phyloP scores from a whole-genome alignment of 78 protist species.

The Goniomonas avonlea region DNA sequence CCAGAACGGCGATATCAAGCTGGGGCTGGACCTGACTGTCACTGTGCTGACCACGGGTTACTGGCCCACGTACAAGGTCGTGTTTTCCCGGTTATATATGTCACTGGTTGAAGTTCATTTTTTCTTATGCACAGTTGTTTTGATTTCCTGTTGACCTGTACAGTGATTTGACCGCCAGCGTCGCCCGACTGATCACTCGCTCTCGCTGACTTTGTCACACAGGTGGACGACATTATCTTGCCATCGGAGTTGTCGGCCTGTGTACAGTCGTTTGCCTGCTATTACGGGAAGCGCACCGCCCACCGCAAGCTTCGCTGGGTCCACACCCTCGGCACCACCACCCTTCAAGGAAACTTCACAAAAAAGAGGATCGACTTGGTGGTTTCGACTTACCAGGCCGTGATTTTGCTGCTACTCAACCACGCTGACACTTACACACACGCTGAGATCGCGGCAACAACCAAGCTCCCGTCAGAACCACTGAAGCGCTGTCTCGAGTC shows the following conservation, averaged over 20 bases:
- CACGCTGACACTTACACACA: background rate
- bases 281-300: slow-evolving; percentile 11
- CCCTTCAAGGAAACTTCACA: slow-evolving; percentile 5
- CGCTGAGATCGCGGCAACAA: background rate
- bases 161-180: too few species aligned
- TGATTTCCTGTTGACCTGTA: too few species aligned
- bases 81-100: too few species aligned
- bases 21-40: slow-evolving; percentile 25
- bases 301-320: slow-evolving; percentile 36
- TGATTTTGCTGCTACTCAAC: slow-evolving; percentile 35
- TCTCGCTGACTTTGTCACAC: background rate
- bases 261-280: slow-evolving; percentile 17
- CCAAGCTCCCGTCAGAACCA: slow-evolving; percentile 33
- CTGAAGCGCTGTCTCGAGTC: slow-evolving; percentile 26
- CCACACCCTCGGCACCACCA: slow-evolving; percentile 26
- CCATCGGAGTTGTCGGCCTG: background rate
- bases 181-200: background rate
- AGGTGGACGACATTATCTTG: too few species aligned
- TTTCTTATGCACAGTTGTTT: too few species aligned
- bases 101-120: too few species aligned
- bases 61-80: slow-evolving; percentile 46
- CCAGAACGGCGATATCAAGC: background rate
- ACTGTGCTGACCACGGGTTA: slow-evolving; percentile 39
- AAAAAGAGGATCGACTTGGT: slow-evolving; percentile 15
- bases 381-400: slow-evolving; percentile 25